A percentile compares a stretch with the other conserved stretches of the same genome.
phyloP scores from a whole-genome alignment of 306 rosid species.

The Gillenia trifoliata region DNA sequence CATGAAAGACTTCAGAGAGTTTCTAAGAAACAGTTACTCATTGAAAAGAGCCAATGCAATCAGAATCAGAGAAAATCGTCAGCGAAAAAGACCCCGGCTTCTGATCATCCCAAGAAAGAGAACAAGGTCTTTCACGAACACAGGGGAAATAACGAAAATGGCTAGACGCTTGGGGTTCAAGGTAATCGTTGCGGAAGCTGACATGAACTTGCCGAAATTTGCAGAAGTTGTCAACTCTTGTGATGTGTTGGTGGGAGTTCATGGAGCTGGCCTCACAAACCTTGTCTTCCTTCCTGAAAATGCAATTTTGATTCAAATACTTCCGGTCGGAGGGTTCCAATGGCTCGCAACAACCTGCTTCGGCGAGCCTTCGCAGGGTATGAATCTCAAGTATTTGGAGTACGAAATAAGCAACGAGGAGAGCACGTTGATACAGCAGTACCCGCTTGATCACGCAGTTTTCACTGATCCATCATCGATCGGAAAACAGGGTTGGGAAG shows the following conservation, averaged over 20 bases:
- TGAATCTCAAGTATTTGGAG: conserved; percentile 71
- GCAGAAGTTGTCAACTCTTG: conserved; percentile 69
- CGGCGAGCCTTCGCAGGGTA: conserved; percentile 57
- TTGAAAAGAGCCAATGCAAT: no score
- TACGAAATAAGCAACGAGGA: conserved; percentile 61
- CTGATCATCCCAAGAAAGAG: no score
- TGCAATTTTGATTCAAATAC: conserved; percentile 69
- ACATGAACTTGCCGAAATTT: conserved; percentile 32
- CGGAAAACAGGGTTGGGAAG: conserved; percentile 47
- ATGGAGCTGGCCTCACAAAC: conserved; percentile 95
- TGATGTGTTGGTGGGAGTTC: conserved; percentile 88
- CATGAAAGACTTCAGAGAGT: conserved; percentile 63
- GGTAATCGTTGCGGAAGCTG: conserved; percentile 50
- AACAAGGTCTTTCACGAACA: conserved; percentile 65
- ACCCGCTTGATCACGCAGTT: conserved; percentile 52
- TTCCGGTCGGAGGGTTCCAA: conserved; percentile 68
- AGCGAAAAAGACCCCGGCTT: no score
- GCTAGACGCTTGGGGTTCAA: conserved; percentile 58
- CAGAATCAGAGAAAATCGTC: no score
- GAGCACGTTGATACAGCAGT: conserved; percentile 63
- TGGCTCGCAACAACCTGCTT: conserved; percentile 59
- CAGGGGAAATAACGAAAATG: conserved; percentile 43
- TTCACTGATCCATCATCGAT: conserved; percentile 49
- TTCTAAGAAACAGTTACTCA: conserved; percentile 52
- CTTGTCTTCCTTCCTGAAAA: conserved; percentile 74